Conservation (phyloP, 257 asterid genomes). For the Voacanga thouarsii region DNA sequence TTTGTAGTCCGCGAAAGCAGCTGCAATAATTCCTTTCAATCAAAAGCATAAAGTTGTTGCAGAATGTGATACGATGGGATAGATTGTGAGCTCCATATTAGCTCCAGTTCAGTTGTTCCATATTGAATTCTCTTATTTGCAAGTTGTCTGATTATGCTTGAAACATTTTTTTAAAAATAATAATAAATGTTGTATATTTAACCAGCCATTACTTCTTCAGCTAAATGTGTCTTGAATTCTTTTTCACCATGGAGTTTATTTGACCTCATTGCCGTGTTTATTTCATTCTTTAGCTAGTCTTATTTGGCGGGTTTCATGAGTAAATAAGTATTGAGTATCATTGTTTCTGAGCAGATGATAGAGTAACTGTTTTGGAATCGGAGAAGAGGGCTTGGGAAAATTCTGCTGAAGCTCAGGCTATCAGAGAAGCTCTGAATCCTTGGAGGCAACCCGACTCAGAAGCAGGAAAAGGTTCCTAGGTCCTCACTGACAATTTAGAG, state of each 20-base stretch:
- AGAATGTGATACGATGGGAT: too few relatives aligned
- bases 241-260: not conserved
- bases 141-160: not conserved
- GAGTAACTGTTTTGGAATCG: slow-evolving; percentile 77
- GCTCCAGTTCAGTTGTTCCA: not conserved
- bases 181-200: too few relatives aligned
- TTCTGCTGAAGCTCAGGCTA: slow-evolving; percentile 79
- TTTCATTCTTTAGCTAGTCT: not conserved
- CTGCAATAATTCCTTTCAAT: too few relatives aligned
- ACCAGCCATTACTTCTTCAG: not conserved
- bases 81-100: not conserved
- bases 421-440: slow-evolving; percentile 90
- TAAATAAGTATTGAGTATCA: not conserved
- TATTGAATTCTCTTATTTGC: not conserved
- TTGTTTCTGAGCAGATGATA: slow-evolving; percentile 59
- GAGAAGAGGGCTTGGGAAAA: slow-evolving; percentile 87
- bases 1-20: too few relatives aligned
- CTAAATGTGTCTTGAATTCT: not conserved
- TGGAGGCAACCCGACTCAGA: slow-evolving; percentile 57
- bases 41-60: too few relatives aligned
- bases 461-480: slow-evolving; percentile 41
- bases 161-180: not conserved
- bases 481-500: slow-evolving; percentile 3
- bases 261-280: not conserved
- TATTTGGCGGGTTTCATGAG: not conserved